Evolutionary conservation across 2,329 filamentous ascomycete species (phyloP).

Genomic region (Paracamarosporium sp.): DNA sequence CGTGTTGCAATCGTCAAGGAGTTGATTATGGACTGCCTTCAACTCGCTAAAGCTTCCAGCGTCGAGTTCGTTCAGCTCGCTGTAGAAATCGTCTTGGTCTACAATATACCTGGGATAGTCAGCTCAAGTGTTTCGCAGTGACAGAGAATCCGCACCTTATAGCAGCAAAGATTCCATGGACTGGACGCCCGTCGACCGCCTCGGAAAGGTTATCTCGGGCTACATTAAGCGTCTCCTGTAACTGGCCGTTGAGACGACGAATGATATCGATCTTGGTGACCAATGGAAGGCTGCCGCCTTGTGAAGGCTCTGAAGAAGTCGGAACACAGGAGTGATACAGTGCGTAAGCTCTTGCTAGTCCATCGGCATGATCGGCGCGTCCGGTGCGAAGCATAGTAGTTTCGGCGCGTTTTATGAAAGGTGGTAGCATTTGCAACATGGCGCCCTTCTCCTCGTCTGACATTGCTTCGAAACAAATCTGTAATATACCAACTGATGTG

Average conservation of each 20-base stretch:
- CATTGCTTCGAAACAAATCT: conserved; percentile 34
- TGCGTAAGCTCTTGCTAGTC: conserved; percentile 78
- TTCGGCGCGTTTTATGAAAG: conserved; percentile 52
- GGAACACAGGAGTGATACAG: conserved; percentile 68
- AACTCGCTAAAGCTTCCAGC: conserved; percentile 27
- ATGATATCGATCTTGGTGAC: conserved; percentile 58
- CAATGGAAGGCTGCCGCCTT: conserved; percentile 18
- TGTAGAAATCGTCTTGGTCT: conserved; percentile 48
- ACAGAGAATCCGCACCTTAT: conserved; percentile 30
- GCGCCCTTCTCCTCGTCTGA: conserved; percentile 16
- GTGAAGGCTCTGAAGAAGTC: conserved; percentile 33
- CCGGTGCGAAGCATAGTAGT: conserved; percentile 72
- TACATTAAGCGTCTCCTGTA: conserved; percentile 70
- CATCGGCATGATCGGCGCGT: conserved; percentile 90
- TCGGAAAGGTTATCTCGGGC: conserved; percentile 70
- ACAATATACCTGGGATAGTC: conserved; percentile 54
- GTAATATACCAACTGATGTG: conserved; percentile 55
- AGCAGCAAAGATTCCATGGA: conserved; percentile 53
- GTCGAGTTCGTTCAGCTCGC: conserved; percentile 15
- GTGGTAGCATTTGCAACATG: conserved; percentile 22
- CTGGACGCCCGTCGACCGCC: conserved; percentile 59
- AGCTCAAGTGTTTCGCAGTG: background rate
- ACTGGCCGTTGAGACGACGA: conserved; percentile 61
- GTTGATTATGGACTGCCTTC: conserved; percentile 58
- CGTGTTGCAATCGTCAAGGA: conserved; percentile 67